phyloP scores from a whole-genome alignment of 257 asterid genomes.

The Lithospermum erythrorhizon region DNA sequence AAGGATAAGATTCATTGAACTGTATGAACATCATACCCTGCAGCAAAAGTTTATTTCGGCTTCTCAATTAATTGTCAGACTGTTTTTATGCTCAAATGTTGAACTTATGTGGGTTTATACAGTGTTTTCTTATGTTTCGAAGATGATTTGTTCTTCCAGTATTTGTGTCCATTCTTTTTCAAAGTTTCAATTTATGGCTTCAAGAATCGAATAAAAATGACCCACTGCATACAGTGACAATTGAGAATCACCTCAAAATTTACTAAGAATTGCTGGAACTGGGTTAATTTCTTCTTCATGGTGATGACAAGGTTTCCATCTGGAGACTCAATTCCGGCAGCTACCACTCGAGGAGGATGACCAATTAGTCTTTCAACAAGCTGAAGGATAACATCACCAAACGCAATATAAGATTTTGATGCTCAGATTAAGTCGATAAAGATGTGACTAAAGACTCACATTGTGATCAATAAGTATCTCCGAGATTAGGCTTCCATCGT shows the following conservation, averaged over 20 bases:
- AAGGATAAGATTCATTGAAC: conserved; percentile 28
- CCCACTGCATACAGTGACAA: not conserved
- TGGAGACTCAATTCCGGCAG: conserved; percentile 43
- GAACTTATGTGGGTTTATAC: too few species aligned
- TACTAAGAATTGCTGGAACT: conserved; percentile 51
- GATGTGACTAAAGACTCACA: conserved; percentile 25
- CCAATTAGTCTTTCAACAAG: conserved; percentile 54
- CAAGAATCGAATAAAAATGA: not conserved
- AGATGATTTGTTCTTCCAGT: not conserved
- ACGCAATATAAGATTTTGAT: conserved; percentile 13
- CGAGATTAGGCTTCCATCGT: conserved; percentile 94
- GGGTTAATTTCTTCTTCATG: conserved; percentile 46
- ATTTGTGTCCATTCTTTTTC: not conserved
- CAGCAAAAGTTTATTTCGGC: not conserved
- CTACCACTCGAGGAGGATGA: conserved; percentile 65
- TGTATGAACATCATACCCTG: conserved; percentile 77
- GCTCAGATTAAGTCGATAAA: not conserved
- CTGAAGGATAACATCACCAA: conserved; percentile 27
- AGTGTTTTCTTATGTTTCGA: too few species aligned
- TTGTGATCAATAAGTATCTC: conserved; percentile 67
- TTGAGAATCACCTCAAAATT: conserved; percentile 60
- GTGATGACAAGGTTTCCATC: conserved; percentile 27
- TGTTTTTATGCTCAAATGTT: not conserved
- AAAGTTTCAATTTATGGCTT: not conserved
- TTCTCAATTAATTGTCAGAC: not conserved